These are phyloP conservation scores for Geotrichum fermentans DNA, from an alignment of 1,139 yeast species.

Conservation along the genomic window DNA sequence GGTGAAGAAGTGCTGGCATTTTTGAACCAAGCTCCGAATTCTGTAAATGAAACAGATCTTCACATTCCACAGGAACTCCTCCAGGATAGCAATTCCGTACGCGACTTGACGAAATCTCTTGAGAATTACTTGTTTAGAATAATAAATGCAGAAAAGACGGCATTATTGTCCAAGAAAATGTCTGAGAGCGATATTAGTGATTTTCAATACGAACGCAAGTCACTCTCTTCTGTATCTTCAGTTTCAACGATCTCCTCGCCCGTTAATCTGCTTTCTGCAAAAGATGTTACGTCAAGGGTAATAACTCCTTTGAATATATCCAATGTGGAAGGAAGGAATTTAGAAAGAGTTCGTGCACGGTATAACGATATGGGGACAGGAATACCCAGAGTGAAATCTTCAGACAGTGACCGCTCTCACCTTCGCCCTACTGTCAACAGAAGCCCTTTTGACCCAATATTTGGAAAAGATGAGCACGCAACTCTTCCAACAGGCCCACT, in stretches of 20 bases:
- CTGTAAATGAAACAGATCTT: slow-evolving; percentile 21
- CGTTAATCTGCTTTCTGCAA: background rate
- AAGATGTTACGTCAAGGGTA: background rate
- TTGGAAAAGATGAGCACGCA: background rate
- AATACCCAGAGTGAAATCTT: background rate
- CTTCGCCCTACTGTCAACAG: background rate
- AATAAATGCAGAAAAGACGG: background rate
- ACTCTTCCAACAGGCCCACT: no score
- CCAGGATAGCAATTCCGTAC: slow-evolving; percentile 21
- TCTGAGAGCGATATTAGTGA: slow-evolving; percentile 11
- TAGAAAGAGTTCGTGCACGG: background rate
- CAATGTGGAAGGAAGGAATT: background rate
- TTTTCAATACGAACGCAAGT: slow-evolving; percentile 1
- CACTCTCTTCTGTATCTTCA: slow-evolving; percentile 1
- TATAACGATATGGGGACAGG: background rate
- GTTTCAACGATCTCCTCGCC: background rate
- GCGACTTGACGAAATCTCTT: slow-evolving; percentile 26
- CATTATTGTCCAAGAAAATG: background rate
- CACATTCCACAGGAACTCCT: slow-evolving; percentile 26
- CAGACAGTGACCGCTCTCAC: background rate
- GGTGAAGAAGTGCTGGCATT: slow-evolving; percentile 26
- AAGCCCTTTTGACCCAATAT: background rate
- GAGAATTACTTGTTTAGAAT: slow-evolving; percentile 26
- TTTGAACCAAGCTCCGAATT: slow-evolving; percentile 23
- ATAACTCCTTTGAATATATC: background rate